These are phyloP conservation scores for Firmiana major DNA, from an alignment of 345 rosid genomes.

Conservation along the genomic window DNA sequence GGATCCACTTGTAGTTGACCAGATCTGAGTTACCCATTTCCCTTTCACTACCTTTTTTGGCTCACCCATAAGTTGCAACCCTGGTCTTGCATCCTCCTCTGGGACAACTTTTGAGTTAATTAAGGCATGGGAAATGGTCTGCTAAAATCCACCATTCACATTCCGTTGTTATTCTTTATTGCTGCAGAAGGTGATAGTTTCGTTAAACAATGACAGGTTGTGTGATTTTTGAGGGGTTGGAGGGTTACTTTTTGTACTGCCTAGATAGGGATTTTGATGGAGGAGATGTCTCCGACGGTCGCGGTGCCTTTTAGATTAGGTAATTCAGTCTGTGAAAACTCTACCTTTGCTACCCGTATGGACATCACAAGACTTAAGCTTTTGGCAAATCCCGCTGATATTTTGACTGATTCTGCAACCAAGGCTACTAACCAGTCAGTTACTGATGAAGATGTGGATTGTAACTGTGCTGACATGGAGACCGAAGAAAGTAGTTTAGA, in stretches of 20 bases:
- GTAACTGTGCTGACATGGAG: constrained; percentile 33
- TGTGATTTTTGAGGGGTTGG: constrained; percentile 34
- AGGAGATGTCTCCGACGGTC: constrained; percentile 53
- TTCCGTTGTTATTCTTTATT: constrained; percentile 31
- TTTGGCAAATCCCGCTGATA: constrained; percentile 33
- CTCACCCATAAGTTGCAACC: constrained; percentile 24
- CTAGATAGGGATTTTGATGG: constrained; percentile 53
- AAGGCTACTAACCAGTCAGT: constrained; percentile 26
- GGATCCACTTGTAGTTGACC: constrained; percentile 40
- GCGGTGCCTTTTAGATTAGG: constrained; percentile 53
- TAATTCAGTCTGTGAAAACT: constrained; percentile 43
- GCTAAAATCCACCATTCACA: constrained; percentile 24
- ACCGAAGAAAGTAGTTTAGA: constrained; percentile 29
- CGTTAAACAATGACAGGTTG: constrained; percentile 48
- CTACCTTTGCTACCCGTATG: constrained; percentile 31
- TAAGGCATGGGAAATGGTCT: constrained; percentile 49
- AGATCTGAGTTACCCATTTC: constrained; percentile 38
- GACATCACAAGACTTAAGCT: constrained; percentile 38
- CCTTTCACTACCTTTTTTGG: constrained; percentile 26
- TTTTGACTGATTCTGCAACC: constrained; percentile 42
- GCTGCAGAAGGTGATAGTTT: constrained; percentile 39
- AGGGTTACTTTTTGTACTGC: constrained; percentile 39
- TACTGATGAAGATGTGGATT: constrained; percentile 30
- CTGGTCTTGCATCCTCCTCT: constrained; percentile 27
- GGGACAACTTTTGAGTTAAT: constrained; percentile 14